These are phyloP conservation scores for Venturia asperata DNA, from an alignment of 2,329 filamentous ascomycete species.

Conservation along the genomic window DNA sequence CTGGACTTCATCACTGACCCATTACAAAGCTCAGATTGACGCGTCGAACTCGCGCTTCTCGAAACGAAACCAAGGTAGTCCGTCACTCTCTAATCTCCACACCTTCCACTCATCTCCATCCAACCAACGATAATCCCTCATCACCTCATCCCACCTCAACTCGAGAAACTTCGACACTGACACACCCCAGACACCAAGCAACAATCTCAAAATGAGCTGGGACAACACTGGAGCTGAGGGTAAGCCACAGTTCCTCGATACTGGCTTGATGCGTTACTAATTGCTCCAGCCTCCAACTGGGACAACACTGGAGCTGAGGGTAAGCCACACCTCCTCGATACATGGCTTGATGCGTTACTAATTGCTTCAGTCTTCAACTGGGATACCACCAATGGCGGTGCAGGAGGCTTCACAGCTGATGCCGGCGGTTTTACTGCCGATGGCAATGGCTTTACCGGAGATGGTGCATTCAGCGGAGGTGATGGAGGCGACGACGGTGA, in stretches of 20 bases:
- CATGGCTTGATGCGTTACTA: background rate
- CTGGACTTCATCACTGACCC: conserved; percentile 1
- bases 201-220: background rate
- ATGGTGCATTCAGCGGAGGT: conserved; percentile 22
- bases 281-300: background rate
- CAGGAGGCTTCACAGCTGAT: conserved; percentile 16
- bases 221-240: background rate
- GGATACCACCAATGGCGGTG: background rate
- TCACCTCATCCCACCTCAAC: background rate
- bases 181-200: background rate
- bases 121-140: background rate
- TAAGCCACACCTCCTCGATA: background rate
- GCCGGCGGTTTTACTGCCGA: conserved; percentile 22
- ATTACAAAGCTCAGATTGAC: background rate
- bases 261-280: background rate
- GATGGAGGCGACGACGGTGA: conserved; percentile 26
- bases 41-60: background rate
- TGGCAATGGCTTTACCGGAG: conserved; percentile 22
- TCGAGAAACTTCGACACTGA: background rate
- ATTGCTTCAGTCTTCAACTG: background rate
- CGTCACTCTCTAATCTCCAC: background rate
- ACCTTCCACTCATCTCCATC: background rate
- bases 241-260: background rate
- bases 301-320: background rate
- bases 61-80: background rate